phyloP scores from a whole-genome alignment of 2,329 filamentous ascomycete species.

The Neocucurbitaria cava region DNA sequence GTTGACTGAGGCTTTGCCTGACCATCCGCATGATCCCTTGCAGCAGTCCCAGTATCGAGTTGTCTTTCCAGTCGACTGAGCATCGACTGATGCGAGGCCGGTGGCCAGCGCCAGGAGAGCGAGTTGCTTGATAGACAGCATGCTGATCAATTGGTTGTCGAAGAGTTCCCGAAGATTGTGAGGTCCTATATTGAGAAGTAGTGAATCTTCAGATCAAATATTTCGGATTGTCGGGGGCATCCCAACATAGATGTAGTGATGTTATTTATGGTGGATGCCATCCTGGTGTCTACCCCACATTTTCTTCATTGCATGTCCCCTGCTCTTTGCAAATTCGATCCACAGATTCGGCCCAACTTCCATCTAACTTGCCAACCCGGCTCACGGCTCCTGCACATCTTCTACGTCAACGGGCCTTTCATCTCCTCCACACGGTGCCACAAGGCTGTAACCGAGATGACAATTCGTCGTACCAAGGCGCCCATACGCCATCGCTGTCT shows the following conservation, averaged over 20 bases:
- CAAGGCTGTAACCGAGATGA: constrained; percentile 4
- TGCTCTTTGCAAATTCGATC: not conserved
- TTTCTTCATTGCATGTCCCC: constrained; percentile 1
- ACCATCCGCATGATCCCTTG: constrained; percentile 71
- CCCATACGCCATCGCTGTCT: constrained; percentile 1
- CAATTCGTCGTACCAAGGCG: not conserved
- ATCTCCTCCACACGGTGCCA: constrained; percentile 15
- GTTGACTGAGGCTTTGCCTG: constrained; percentile 62
- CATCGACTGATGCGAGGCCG: constrained; percentile 34
- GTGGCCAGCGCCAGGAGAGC: constrained; percentile 35
- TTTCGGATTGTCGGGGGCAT: not conserved
- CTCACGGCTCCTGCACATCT: constrained; percentile 7
- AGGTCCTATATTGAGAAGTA: not conserved
- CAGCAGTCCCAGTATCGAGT: constrained; percentile 66
- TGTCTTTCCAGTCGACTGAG: constrained; percentile 39
- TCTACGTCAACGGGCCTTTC: constrained; percentile 9
- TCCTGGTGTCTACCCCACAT: constrained; percentile 8
- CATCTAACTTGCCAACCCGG: constrained; percentile 7
- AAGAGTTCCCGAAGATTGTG: not conserved
- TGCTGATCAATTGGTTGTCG: constrained; percentile 13
- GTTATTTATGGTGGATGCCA: not conserved
- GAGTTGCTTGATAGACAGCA: constrained; percentile 39
- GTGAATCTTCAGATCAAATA: not conserved
- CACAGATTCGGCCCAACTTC: not conserved
- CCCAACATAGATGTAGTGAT: constrained; percentile 6